Conservation (phyloP, 495 filamentous ascomycete species). For the Lepraria neglecta region DNA sequence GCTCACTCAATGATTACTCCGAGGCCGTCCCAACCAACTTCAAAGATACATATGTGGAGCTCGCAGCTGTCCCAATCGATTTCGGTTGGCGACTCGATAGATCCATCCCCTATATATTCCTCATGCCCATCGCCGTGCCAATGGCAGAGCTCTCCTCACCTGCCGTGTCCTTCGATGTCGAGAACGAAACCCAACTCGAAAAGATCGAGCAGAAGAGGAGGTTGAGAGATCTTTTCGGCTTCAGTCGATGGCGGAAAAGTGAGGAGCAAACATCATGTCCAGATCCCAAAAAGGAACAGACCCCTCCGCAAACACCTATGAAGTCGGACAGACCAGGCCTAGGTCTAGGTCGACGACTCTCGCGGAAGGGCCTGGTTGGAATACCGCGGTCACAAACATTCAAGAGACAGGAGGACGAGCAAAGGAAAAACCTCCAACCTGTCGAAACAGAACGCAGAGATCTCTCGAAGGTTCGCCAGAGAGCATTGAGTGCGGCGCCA, state of each 20-base stretch:
- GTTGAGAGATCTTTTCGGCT: conserved; percentile 46
- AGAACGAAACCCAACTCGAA: conserved; percentile 20
- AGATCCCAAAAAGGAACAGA: conserved; percentile 20
- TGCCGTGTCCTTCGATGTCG: conserved; percentile 20
- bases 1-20: conserved; percentile 7
- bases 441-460: conserved; percentile 64
- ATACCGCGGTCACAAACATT: conserved; percentile 70
- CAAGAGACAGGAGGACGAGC: conserved; percentile 74
- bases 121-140: conserved; percentile 22
- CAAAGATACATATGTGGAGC: neutral
- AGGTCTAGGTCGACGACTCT: conserved; percentile 49
- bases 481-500: conserved; percentile 44
- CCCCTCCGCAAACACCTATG: conserved; percentile 19
- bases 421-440: conserved; percentile 62
- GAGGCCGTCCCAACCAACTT: conserved; percentile 7
- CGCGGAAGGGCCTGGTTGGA: conserved; percentile 69
- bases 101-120: neutral
- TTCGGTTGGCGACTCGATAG: neutral
- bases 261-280: conserved; percentile 29
- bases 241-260: conserved; percentile 43
- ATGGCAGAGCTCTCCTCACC: conserved; percentile 23
- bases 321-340: conserved; percentile 33
- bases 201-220: conserved; percentile 40
- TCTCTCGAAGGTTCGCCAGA: conserved; percentile 63
- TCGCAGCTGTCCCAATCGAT: conserved; percentile 14